Evolutionary conservation across 306 rosid genomes (phyloP).

Genomic region (Argentina anserina): DNA sequence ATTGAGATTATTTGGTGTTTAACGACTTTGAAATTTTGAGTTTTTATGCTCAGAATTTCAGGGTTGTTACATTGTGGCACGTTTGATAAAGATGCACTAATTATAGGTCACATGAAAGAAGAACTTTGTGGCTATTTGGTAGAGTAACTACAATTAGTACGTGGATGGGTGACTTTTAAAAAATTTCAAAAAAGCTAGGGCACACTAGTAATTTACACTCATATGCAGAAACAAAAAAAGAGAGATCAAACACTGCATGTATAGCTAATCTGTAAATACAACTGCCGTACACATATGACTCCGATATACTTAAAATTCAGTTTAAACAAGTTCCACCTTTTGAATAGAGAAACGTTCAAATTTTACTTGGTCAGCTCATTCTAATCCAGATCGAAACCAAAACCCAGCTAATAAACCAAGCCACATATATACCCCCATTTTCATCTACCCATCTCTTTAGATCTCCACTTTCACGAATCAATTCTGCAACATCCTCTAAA

Average conservation of each 20-base stretch:
- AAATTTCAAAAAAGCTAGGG: not conserved
- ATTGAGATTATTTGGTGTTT: too few relatives aligned
- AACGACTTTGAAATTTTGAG: too few relatives aligned
- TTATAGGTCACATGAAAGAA: not conserved
- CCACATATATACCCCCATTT: slow-evolving; percentile 2
- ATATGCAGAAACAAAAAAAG: not conserved
- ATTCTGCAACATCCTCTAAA: not conserved
- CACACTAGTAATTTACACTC: not conserved
- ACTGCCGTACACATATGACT: not conserved
- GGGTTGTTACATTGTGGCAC: too few relatives aligned
- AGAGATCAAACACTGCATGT: not conserved
- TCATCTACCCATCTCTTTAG: not conserved
- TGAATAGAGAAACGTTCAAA: slow-evolving; percentile 25
- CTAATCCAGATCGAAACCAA: slow-evolving; percentile 6
- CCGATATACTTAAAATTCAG: slow-evolving; percentile 9
- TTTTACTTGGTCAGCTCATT: slow-evolving; percentile 23
- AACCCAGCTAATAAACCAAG: not conserved
- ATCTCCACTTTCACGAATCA: not conserved
- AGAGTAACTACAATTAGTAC: not conserved
- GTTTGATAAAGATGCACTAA: not conserved
- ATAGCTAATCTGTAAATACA: not conserved
- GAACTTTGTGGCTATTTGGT: not conserved
- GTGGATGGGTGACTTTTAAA: not conserved
- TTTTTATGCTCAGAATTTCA: too few relatives aligned
- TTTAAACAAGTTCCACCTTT: slow-evolving; percentile 21